These are phyloP conservation scores for Aspergillus biplanus DNA, from an alignment of 495 filamentous ascomycete genomes.

Conservation along the genomic window DNA sequence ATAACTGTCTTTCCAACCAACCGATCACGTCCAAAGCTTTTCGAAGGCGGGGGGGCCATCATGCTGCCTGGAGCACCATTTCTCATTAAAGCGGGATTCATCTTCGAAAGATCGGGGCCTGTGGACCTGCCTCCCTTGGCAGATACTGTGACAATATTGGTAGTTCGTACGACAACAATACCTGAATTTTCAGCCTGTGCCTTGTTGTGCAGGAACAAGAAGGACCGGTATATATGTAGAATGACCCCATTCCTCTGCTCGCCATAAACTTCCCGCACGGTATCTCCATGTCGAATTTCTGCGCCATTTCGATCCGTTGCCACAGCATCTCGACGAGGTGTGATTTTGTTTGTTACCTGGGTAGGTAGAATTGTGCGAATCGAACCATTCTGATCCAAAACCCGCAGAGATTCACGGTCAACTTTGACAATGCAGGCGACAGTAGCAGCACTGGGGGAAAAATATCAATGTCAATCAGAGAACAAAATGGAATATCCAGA, in stretches of 20 bases:
- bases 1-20: conserved; percentile 88
- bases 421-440: conserved; percentile 94
- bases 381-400: conserved; percentile 88
- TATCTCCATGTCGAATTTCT: conserved; percentile 89
- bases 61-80: conserved; percentile 55
- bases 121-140: conserved; percentile 81
- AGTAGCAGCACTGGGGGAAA: conserved; percentile 64
- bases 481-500: conserved; percentile 1
- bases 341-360: conserved; percentile 85
- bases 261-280: conserved; percentile 85
- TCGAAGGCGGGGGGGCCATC: conserved; percentile 72
- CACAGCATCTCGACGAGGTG: conserved; percentile 76
- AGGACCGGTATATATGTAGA: conserved; percentile 87
- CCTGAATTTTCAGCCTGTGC: conserved; percentile 86
- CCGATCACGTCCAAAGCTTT: conserved; percentile 77
- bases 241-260: conserved; percentile 86
- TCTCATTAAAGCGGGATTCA: conserved; percentile 87
- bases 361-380: conserved; percentile 82
- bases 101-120: conserved; percentile 79
- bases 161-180: conserved; percentile 84
- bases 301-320: conserved; percentile 93
- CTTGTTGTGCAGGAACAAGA: conserved; percentile 83
- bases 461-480: conserved; percentile 35
- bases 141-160: conserved; percentile 83
- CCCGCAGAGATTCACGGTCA: conserved; percentile 86